phyloP scores from a whole-genome alignment of 2,329 filamentous ascomycete species.

The Phyllosticta ampelicida region DNA sequence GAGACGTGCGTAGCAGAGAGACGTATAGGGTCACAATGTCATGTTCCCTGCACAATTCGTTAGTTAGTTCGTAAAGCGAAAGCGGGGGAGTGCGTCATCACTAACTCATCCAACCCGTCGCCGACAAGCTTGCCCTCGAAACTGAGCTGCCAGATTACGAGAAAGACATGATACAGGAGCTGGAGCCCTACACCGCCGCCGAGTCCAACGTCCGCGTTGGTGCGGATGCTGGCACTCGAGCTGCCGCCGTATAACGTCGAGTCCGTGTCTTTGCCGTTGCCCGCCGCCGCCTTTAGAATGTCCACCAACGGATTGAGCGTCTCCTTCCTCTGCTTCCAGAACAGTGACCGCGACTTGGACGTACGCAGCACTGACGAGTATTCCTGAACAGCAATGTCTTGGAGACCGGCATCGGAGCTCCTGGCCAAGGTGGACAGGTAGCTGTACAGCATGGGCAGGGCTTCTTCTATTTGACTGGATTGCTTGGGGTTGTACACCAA shows the following conservation, averaged over 20 bases:
- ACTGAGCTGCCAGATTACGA: conserved; percentile 93
- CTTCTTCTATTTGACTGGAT: conserved; percentile 54
- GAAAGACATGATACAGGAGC: conserved; percentile 82
- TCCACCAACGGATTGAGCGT: conserved; percentile 72
- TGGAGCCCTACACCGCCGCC: conserved; percentile 79
- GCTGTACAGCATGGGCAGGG: conserved; percentile 70
- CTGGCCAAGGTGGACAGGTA: conserved; percentile 79
- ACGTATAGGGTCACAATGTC: conserved; percentile 86
- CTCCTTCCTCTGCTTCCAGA: conserved; percentile 85
- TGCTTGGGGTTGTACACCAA: conserved; percentile 50
- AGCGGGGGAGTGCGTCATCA: conserved; percentile 11
- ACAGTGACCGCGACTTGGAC: conserved; percentile 62
- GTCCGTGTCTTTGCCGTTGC: conserved; percentile 61
- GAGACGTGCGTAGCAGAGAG: conserved; percentile 82
- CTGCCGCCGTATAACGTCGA: conserved; percentile 39
- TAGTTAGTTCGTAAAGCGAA: conserved; percentile 11
- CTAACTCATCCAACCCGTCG: conserved; percentile 76
- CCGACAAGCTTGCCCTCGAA: conserved; percentile 67
- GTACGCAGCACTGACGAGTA: conserved; percentile 78
- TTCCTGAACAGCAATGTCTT: conserved; percentile 90
- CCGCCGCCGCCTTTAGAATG: conserved; percentile 66
- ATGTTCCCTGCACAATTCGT: conserved; percentile 56
- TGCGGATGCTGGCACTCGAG: conserved; percentile 45
- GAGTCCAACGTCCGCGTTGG: conserved; percentile 52
- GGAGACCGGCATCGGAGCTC: conserved; percentile 76